A percentile compares a stretch with the other conserved stretches of the same genome.
Evolutionary conservation across 2,329 filamentous ascomycete species (phyloP).

Genomic region (Botrytis paeoniae): DNA sequence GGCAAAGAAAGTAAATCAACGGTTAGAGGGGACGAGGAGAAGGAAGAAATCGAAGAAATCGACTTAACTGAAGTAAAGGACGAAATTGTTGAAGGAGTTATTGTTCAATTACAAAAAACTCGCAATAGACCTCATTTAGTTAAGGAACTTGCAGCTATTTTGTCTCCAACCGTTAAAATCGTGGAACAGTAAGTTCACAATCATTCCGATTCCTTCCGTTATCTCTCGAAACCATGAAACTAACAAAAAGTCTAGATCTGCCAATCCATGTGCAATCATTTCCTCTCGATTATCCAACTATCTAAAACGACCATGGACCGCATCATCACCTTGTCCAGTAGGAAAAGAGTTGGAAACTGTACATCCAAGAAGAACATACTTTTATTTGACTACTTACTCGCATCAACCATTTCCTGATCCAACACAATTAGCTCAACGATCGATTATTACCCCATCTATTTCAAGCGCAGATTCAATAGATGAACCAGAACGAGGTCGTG

Average conservation of each 20-base stretch:
- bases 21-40: slow-evolving; percentile 24
- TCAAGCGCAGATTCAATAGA: slow-evolving; percentile 68
- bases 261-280: slow-evolving; percentile 92
- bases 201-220: slow-evolving; percentile 9
- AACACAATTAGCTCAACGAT: slow-evolving; percentile 50
- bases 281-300: slow-evolving; percentile 88
- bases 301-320: slow-evolving; percentile 81
- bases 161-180: slow-evolving; percentile 72
- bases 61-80: slow-evolving; percentile 86
- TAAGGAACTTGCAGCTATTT: slow-evolving; percentile 82
- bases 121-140: slow-evolving; percentile 91
- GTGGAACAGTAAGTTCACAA: slow-evolving; percentile 78
- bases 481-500: slow-evolving; percentile 54
- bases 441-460: slow-evolving; percentile 79
- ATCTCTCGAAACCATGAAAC: slow-evolving; percentile 33
- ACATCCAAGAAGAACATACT: slow-evolving; percentile 93
- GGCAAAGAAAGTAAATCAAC: neutral
- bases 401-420: slow-evolving; percentile 76
- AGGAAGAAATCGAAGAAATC: slow-evolving; percentile 51
- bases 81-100: slow-evolving; percentile 89
- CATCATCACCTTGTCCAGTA: slow-evolving; percentile 76
- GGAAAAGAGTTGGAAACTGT: slow-evolving; percentile 90
- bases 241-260: slow-evolving; percentile 61
- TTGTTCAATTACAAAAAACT: slow-evolving; percentile 83
- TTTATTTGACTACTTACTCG: slow-evolving; percentile 86